Evolutionary conservation across 1,139 yeast genomes (phyloP), one percentile per base, ranked within the genome.

Genomic region (Sugiyamaella grinbergsii): DNA sequence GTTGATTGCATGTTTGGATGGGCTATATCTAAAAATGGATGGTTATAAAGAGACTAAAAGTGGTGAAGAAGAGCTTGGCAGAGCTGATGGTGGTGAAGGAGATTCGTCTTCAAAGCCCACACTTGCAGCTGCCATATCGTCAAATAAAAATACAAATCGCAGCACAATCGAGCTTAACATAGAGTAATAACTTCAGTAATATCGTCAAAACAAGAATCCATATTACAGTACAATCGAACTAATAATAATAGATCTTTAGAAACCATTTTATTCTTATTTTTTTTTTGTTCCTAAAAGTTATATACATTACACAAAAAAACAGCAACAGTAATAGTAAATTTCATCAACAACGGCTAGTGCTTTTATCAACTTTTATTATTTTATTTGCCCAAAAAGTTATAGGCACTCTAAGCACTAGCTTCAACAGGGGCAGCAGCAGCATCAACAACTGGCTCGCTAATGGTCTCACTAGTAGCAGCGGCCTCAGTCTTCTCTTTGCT

Each of bases 1-100:
- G 10, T 32, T 49, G 15, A 51, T 55, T 32, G 56, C 51, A 3
- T 53, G 51, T 32, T 50, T 55, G 6, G 58, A 54, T 26, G 28
- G 50, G 38, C 31, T 56, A 29, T 55, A 54, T 28, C 16, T 38
- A 10, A 13, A 36, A 34, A 43, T 19, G 11, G 15, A 16, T 15
- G 28, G 10, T 11, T 13, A 16, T 29, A 8, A 7, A 2, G 36
- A 23, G 7, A 10, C 26, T 44, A 46, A 49, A 19, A 43, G 18
- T 28, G 43, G 20, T 16, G 52, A 39, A 11, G 46, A 48, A 16
- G 15, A 20, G 2, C 20, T 39, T 11, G 28, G 20, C 1, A 20
- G 8, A 8, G 20, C 11, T 31, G 39, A 20, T 7, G n/a, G 7
- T 23, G 23, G 24, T 32, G 22, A 13, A 5, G 13, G 15, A 24